A percentile compares a stretch with the other conserved stretches of the same genome.
These are phyloP conservation scores for Petasospora fabianii DNA, from an alignment of 1,139 yeast genomes.

Conservation along the genomic window DNA sequence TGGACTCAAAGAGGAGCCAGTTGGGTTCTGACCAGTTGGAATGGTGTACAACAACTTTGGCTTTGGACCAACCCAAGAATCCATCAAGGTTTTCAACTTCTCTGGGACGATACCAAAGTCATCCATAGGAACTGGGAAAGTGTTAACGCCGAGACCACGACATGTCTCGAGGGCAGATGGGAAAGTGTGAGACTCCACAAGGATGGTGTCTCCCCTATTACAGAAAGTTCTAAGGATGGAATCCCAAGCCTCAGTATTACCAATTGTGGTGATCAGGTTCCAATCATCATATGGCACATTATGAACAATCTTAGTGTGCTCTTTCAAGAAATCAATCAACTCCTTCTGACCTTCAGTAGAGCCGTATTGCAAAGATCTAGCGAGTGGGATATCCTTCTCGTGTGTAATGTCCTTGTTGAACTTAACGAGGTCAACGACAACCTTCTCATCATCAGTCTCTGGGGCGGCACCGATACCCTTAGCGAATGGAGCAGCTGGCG, in stretches of 20 bases:
- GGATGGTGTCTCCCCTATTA: conserved; percentile 68
- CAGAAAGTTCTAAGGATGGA: conserved; percentile 75
- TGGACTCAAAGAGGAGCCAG: conserved; percentile 71
- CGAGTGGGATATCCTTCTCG: conserved; percentile 64
- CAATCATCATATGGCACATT: conserved; percentile 61
- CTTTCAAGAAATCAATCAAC: conserved; percentile 60
- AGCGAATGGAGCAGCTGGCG: conserved; percentile 74
- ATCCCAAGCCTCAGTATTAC: conserved; percentile 91
- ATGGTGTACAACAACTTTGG: conserved; percentile 83
- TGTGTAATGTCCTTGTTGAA: conserved; percentile 36
- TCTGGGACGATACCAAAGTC: conserved; percentile 75
- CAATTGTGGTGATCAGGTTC: conserved; percentile 57
- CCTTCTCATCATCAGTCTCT: conserved; percentile 43
- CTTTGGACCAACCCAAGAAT: conserved; percentile 62
- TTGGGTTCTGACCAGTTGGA: conserved; percentile 94
- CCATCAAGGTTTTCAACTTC: conserved; percentile 56
- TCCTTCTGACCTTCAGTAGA: conserved; percentile 76
- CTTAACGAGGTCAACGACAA: conserved; percentile 39
- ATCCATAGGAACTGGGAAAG: conserved; percentile 77
- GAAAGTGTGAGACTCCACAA: conserved; percentile 79
- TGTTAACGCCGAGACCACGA: conserved; percentile 59
- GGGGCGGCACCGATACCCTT: conserved; percentile 72
- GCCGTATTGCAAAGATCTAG: conserved; percentile 91
- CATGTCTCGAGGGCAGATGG: conserved; percentile 82
- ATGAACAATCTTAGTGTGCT: conserved; percentile 73